Evolutionary conservation across 2,329 filamentous ascomycete genomes (phyloP).

Genomic region (Amauroascus niger): DNA sequence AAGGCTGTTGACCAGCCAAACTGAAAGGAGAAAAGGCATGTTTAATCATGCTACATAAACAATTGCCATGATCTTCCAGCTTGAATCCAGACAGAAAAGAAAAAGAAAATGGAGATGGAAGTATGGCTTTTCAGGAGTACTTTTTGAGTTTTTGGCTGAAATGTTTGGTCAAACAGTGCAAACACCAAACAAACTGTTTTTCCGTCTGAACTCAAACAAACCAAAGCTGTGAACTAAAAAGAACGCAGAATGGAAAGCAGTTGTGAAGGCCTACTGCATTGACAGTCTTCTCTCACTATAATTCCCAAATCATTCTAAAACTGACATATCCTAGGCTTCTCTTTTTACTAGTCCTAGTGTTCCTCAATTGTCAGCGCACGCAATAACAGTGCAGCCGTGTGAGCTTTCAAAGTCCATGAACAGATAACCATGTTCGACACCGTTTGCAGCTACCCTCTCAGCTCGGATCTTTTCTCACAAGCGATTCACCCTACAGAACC

Average conservation of each 20-base stretch:
- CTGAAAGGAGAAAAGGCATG: neutral
- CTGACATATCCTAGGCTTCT: neutral
- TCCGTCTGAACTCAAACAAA: neutral
- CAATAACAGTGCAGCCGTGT: neutral
- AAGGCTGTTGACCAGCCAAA: neutral
- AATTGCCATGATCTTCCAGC: neutral
- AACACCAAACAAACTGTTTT: neutral
- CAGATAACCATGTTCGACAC: conserved; percentile 66
- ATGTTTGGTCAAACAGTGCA: conserved; percentile 9
- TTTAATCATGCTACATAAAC: neutral
- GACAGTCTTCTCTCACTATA: neutral
- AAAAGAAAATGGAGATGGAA: neutral
- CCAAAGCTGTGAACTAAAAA: neutral
- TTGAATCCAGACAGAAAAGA: neutral
- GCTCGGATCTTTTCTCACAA: conserved; percentile 78
- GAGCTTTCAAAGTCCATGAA: neutral
- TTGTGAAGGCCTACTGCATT: neutral
- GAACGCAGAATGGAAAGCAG: too few species aligned
- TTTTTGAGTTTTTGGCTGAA: too few species aligned
- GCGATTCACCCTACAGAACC: conserved; percentile 76
- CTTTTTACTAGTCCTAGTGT: neutral
- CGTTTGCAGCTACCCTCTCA: conserved; percentile 77
- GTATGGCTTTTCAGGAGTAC: too few species aligned
- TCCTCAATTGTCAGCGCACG: neutral
- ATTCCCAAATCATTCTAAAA: neutral